Evolutionary conservation across 176 grass and related monocot species (phyloP).

Genomic region (Triticum urartu): DNA sequence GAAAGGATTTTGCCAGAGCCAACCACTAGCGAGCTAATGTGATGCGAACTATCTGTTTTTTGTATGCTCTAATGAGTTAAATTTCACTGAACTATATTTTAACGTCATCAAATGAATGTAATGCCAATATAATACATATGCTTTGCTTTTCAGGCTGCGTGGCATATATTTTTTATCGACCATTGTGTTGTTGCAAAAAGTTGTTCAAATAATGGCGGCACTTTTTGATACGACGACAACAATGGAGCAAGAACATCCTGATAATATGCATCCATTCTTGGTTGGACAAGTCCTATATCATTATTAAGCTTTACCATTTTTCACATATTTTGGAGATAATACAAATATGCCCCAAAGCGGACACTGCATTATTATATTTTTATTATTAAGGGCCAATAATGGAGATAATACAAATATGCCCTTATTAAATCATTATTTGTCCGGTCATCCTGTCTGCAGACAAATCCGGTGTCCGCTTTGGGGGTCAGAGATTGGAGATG

Average conservation of each 20-base stretch:
- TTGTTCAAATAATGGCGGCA: too few species aligned
- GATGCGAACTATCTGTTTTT: background rate
- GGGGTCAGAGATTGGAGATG: too few species aligned
- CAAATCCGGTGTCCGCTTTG: too few species aligned
- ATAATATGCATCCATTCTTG: background rate
- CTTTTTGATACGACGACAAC: too few species aligned
- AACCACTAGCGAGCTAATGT: background rate
- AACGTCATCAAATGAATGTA: background rate
- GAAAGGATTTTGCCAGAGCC: background rate
- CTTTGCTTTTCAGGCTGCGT: background rate
- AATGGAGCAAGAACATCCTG: background rate
- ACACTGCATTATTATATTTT: too few species aligned
- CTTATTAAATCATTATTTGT: too few species aligned
- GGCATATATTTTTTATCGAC: background rate
- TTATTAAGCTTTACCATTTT: background rate
- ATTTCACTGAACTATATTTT: background rate
- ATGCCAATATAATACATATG: background rate
- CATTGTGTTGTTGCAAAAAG: too few species aligned
- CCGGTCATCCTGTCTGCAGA: too few species aligned
- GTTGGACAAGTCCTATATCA: background rate
- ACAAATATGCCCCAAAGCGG: too few species aligned
- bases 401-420: too few species aligned
- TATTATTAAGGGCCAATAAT: too few species aligned
- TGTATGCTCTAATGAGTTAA: background rate
- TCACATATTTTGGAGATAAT: background rate